Evolutionary conservation across 2,329 filamentous ascomycete species (phyloP), one percentile per base, ranked within the genome.

Genomic region (Fusarium humuli): DNA sequence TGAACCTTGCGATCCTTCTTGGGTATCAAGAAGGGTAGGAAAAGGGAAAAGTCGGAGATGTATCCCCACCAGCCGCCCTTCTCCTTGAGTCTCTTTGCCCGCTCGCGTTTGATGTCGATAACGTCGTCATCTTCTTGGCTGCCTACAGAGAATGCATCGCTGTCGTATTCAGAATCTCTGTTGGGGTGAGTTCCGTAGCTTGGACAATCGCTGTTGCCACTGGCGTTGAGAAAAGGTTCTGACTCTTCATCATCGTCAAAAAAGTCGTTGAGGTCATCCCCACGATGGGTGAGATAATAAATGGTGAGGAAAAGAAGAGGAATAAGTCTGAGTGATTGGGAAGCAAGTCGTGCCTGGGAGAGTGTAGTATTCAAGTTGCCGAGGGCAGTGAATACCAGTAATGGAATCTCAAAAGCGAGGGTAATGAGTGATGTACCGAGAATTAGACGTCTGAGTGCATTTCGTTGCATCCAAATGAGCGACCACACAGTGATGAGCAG

Each of bases 61-160:
- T 79, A 79, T 11, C 69, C 76, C 49, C 66, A 57, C 78, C 78
- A 79, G 11, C 78, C 76, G 2, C 78, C 78, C 2, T 69, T 69
- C 8, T 78, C 67, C 14, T 74, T 60, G 37, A 80, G 70, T 5
- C 69, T 68, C 54, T 76, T 71, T 22, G 70, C 72, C 3, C 75
- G 74, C 5, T 67, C 42, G n/a, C 73, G 71, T 45, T 78, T 78
- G 23, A 77, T 72, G 11, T 70, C 63, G 7, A 67, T 68, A 5
- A 70, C 62, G 3, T 73, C 75, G 2, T 77, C 70, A 0, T 74
- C 69, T 4, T 56, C 77, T 10, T 76, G 72, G 16, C 64, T 70
- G 11, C 50, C 61, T 20, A 23, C 54, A 32, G n/a, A 44, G 2
- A 52, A 52, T 4, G 29, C 23, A 6, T 67, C 67, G 7, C 54